Conservation (phyloP, 2,329 filamentous ascomycete species). For the Dothiorella sarmentorum region DNA sequence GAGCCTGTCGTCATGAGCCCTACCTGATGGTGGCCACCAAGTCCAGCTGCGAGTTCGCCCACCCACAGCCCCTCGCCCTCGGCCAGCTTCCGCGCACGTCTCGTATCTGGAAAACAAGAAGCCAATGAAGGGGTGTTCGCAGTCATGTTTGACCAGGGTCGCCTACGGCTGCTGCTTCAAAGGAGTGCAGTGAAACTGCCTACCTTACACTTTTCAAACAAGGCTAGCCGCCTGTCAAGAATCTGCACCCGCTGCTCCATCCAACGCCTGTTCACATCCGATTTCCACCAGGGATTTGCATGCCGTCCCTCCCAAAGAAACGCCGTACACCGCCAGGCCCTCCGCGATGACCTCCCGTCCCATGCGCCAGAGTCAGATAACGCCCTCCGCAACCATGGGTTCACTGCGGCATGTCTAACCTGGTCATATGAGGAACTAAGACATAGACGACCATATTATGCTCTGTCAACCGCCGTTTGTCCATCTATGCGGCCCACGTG, state of each 20-base stretch:
- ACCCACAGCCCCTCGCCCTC: background rate
- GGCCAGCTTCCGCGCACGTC: background rate
- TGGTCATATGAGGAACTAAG: constrained; percentile 13
- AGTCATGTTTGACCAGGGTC: background rate
- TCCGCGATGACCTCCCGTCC: background rate
- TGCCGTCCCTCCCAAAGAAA: background rate
- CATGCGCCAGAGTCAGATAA: constrained; percentile 9
- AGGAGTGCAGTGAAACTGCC: background rate
- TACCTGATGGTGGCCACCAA: background rate
- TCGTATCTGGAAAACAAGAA: background rate
- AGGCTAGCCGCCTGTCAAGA: background rate
- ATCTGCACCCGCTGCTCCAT: background rate
- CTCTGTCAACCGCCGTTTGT: constrained; percentile 13
- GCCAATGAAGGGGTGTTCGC: background rate
- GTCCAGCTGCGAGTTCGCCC: background rate
- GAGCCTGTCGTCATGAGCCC: constrained; percentile 6
- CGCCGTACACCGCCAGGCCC: background rate
- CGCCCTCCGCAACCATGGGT: background rate
- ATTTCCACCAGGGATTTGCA: background rate
- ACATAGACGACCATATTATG: background rate
- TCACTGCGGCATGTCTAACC: background rate
- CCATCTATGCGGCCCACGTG: constrained; percentile 17
- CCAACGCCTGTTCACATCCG: too few species aligned
- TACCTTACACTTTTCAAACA: background rate
- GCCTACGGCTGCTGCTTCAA: constrained; percentile 3